These are phyloP conservation scores for Aspergillus conjunctus DNA, from an alignment of 495 filamentous ascomycete genomes.

Conservation along the genomic window DNA sequence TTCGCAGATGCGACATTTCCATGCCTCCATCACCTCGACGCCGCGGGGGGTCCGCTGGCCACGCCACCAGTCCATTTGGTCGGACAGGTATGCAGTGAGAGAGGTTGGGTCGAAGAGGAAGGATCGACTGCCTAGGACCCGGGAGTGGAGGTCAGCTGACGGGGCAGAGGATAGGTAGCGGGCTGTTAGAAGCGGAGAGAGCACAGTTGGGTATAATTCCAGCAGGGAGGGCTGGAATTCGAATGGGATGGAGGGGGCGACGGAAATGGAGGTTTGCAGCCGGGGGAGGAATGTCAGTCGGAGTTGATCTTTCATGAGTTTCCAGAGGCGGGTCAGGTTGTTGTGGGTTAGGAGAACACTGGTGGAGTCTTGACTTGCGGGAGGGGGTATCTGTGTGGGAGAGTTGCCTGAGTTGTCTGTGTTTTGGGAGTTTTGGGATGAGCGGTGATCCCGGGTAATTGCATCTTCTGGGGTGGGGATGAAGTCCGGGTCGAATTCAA, in stretches of 20 bases:
- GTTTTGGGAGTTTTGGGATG: conserved; percentile 4
- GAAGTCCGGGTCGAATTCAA: conserved; percentile 36
- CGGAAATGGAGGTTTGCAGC: conserved; percentile 25
- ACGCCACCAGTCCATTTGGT: conserved; percentile 84
- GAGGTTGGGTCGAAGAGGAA: conserved; percentile 67
- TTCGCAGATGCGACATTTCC: conserved; percentile 76
- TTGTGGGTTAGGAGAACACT: conserved; percentile 60
- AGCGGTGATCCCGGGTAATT: background rate
- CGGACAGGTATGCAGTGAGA: conserved; percentile 64
- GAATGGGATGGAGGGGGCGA: conserved; percentile 47
- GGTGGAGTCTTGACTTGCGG: conserved; percentile 51
- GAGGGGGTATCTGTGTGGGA: conserved; percentile 4
- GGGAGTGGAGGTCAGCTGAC: conserved; percentile 34
- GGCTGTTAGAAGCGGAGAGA: conserved; percentile 51
- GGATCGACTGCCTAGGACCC: conserved; percentile 64
- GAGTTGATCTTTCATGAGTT: conserved; percentile 66
- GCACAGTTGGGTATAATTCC: conserved; percentile 49
- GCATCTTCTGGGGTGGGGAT: conserved; percentile 35
- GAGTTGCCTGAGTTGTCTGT: conserved; percentile 3
- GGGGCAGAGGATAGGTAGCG: conserved; percentile 43
- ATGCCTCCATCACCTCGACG: conserved; percentile 84
- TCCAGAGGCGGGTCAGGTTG: conserved; percentile 64
- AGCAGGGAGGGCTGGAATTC: conserved; percentile 61
- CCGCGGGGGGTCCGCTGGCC: conserved; percentile 76
- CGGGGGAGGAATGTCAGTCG: conserved; percentile 58